Percentiles rank a stretch among this genome's conserved stretches.
phyloP scores from a whole-genome alignment of 305 asterid species.

The Fraxinus angustifolia region DNA sequence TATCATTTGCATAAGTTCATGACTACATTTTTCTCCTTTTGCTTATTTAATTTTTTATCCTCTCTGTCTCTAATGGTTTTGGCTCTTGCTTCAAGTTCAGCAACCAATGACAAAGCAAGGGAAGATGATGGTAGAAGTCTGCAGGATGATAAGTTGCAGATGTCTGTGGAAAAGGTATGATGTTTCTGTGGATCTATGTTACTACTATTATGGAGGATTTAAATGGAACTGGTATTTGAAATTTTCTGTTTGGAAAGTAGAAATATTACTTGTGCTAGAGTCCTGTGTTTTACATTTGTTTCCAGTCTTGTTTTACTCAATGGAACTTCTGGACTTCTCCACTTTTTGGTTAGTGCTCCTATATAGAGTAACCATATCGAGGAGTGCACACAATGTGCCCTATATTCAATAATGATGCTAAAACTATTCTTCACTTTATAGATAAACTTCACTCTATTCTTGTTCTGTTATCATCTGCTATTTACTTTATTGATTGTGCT shows the following conservation, averaged over 20 bases:
- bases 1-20: conserved; percentile 18
- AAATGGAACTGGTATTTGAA: background rate
- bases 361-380: conserved; percentile 7
- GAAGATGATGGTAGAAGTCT: conserved; percentile 28
- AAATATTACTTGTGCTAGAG: background rate
- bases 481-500: conserved; percentile 17
- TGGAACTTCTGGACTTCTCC: background rate
- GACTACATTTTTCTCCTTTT: background rate
- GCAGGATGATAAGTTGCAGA: conserved; percentile 21
- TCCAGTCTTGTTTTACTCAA: background rate
- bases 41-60: conserved; percentile 1
- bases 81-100: conserved; percentile 37
- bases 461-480: conserved; percentile 9
- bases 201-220: background rate
- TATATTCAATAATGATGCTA: background rate
- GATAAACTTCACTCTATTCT: background rate
- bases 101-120: conserved; percentile 24
- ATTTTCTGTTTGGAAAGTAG: background rate
- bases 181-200: background rate
- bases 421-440: conserved; percentile 11
- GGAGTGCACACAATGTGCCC: conserved; percentile 5
- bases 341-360: conserved; percentile 11
- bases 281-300: background rate
- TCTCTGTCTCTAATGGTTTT: conserved; percentile 7
- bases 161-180: conserved; percentile 39